Evolutionary conservation across 257 asterid species (phyloP), one percentile per base, ranked within the genome.

Genomic region (Echites panduratus): DNA sequence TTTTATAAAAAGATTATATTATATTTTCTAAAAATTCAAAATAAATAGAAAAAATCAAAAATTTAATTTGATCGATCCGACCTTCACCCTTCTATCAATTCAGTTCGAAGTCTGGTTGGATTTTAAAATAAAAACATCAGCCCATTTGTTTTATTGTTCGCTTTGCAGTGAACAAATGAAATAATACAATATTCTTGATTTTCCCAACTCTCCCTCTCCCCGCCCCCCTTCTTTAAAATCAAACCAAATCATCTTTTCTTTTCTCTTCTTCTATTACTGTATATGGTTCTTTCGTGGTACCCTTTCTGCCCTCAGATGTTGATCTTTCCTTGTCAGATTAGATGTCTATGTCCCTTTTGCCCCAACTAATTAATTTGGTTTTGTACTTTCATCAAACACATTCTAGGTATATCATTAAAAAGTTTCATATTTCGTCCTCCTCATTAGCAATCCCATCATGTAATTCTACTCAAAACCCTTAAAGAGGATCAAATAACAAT

Each of bases 241-340:
- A 32, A 32, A 32, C 38, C 38, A 32, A 32, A 32, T 3, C 41
- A 73, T n/a, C n/a, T n/a, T n/a, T n/a, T n/a, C n/a, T n/a, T n/a
- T n/a, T 41, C n/a, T 52, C 49, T 9, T n/a, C 49, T 52, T 35
- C 32, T 52, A 8, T 70, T 70, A 24, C 52, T 38, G n/a, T n/a
- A 32, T 32, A 35, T 70, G 50, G 41, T 12, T 48, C 41, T 44
- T 54, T 57, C 2, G 22, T 70, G 41, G 75, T 70, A 70, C 66
- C 19, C 26, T 50, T 52, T 26, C 58, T 72, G 75, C 45, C 67
- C 26, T 72, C 59, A 44, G 69, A 58, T 58, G 58, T 32, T 73
- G 52, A 73, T 73, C 61, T 73, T 58, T 73, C 77, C 20, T 63
- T 73, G 70, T 73, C 77, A 73, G 61, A 47, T 32, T 73, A 27